A percentile compares a stretch with the other conserved stretches of the same genome.
phyloP scores from a whole-genome alignment of 2,329 filamentous ascomycete species.

The Aspergillus ochraceus region DNA sequence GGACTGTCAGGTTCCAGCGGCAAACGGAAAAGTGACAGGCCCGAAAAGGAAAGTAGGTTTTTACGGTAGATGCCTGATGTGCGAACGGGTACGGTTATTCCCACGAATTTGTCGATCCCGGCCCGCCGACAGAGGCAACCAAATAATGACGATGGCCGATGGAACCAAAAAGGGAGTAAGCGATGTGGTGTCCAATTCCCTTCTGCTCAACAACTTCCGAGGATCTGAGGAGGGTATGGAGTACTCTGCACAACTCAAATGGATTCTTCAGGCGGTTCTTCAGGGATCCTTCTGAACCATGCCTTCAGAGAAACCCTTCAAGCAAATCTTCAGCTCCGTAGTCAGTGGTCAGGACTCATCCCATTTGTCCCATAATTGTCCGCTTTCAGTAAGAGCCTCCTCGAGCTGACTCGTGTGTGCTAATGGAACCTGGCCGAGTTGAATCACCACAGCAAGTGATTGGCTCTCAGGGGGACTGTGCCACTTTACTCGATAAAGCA shows the following conservation, averaged over 20 bases:
- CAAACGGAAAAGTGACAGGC: background rate
- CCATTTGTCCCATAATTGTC: background rate
- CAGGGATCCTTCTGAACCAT: background rate
- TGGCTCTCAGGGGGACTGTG: background rate
- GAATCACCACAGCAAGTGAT: background rate
- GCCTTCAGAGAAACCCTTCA: background rate
- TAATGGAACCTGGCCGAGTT: background rate
- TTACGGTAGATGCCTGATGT: background rate
- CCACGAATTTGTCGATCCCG: background rate
- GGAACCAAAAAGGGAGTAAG: background rate
- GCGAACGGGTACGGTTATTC: background rate
- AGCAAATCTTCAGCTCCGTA: background rate
- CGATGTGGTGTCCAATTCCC: background rate
- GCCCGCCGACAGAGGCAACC: background rate
- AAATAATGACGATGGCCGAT: background rate
- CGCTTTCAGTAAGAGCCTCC: background rate
- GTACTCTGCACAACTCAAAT: too few species aligned
- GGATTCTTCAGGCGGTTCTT: background rate
- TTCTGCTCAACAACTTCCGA: background rate
- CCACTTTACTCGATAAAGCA: background rate
- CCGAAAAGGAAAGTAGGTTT: background rate
- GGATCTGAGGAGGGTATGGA: too few species aligned
- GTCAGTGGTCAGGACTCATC: too few species aligned
- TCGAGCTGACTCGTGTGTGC: background rate
- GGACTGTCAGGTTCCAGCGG: background rate